Evolutionary conservation across 73 alveolate species (phyloP).

Genomic region (Paramecium sonneborni): DNA sequence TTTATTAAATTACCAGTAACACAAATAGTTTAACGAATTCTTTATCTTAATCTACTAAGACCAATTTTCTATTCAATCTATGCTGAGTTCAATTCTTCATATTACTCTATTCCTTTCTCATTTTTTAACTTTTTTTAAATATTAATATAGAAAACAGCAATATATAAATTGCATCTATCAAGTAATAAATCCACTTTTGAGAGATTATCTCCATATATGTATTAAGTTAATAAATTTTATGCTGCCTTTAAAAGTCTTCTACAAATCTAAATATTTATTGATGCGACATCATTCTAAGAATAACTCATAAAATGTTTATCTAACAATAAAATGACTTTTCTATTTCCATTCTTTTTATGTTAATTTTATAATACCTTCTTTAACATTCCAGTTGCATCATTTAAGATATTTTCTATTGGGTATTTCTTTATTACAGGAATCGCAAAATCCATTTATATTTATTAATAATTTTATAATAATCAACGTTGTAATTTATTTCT

Average conservation of each 20-base stretch:
- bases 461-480: not conserved
- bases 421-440: not conserved
- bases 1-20: not conserved
- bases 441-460: not conserved
- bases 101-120: not conserved
- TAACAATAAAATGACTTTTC: not conserved
- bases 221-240: not conserved
- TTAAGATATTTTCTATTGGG: not conserved
- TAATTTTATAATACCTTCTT: not conserved
- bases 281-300: not conserved
- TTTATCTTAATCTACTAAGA: not conserved
- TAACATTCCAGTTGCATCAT: not conserved
- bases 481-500: not conserved
- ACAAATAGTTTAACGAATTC: not conserved
- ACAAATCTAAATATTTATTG: not conserved
- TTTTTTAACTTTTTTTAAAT: not conserved
- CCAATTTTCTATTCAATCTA: not conserved
- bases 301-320: not conserved
- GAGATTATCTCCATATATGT: not conserved
- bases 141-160: not conserved
- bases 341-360: not conserved
- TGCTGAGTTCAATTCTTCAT: not conserved
- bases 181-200: not conserved
- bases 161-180: conserved; percentile 12
- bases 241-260: not conserved